phyloP scores from a whole-genome alignment of 1,284 basidiomycete species.

The Takashimella koratensis region DNA sequence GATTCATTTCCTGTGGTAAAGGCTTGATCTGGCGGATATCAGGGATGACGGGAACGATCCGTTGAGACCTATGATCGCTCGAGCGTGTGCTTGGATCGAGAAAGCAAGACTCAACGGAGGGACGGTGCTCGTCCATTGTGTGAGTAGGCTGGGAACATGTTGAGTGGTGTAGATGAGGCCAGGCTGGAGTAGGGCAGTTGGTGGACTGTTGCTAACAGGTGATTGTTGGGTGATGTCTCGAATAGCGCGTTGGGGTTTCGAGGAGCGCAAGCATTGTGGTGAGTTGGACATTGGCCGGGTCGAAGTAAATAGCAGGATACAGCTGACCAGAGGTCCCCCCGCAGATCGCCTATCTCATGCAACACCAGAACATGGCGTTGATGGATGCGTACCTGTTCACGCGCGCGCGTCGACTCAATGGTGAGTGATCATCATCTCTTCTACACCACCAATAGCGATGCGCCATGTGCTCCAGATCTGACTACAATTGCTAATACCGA shows the following conservation, averaged over 20 bases:
- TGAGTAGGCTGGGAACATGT: conserved; percentile 22
- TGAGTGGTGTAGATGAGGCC: no score
- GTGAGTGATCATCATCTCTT: conserved; percentile 23
- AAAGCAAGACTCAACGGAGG: conserved; percentile 74
- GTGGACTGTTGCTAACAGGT: no score
- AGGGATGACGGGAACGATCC: conserved; percentile 94
- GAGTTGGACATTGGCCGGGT: no score
- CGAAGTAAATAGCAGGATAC: background rate
- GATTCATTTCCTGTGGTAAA: conserved; percentile 5
- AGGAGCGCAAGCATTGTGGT: conserved; percentile 88
- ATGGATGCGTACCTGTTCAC: conserved; percentile 80
- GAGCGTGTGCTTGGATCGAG: conserved; percentile 92
- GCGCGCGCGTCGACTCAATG: conserved; percentile 44
- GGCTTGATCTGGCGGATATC: conserved; percentile 44
- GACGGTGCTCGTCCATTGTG: conserved; percentile 88
- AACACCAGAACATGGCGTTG: conserved; percentile 77
- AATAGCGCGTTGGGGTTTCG: conserved; percentile 78
- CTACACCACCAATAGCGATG: background rate
- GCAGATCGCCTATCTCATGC: conserved; percentile 93
- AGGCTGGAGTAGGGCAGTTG: no score
- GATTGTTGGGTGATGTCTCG: no score
- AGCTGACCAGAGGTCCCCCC: background rate
- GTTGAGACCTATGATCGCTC: conserved; percentile 77
- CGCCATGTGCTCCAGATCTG: no score
- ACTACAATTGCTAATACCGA: background rate